phyloP scores from a whole-genome alignment of 2,329 filamentous ascomycete species.

The Verticillium nonalfalfae region DNA sequence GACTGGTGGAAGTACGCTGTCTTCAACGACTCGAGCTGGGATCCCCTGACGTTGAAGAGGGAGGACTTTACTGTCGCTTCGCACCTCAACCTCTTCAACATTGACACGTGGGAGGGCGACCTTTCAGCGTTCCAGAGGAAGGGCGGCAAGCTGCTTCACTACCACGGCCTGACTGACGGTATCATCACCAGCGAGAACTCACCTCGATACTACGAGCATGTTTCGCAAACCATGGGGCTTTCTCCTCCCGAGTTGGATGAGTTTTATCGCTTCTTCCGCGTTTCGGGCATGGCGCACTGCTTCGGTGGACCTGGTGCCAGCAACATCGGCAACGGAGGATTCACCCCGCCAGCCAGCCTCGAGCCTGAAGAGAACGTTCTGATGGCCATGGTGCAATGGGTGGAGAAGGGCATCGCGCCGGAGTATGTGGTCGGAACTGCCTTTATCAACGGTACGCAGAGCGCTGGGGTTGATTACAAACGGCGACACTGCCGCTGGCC shows the following conservation, averaged over 20 bases:
- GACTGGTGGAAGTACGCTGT: conserved; percentile 32
- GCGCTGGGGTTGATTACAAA: conserved; percentile 19
- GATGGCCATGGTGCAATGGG: conserved; percentile 39
- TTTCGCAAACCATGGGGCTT: conserved; percentile 32
- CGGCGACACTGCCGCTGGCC: conserved; percentile 27
- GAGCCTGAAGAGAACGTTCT: conserved; percentile 34
- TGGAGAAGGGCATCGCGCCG: conserved; percentile 35
- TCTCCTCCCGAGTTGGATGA: conserved; percentile 25
- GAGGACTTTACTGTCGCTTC: conserved; percentile 27
- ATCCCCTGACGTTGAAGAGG: conserved; percentile 22
- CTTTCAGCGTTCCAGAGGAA: conserved; percentile 28
- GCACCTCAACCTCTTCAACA: conserved; percentile 26
- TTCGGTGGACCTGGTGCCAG: conserved; percentile 33
- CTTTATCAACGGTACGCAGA: conserved; percentile 18
- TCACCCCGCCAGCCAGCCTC: conserved; percentile 13
- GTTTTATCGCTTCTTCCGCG: conserved; percentile 44
- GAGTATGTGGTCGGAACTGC: conserved; percentile 28
- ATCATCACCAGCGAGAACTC: conserved; percentile 36
- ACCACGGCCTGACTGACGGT: conserved; percentile 36
- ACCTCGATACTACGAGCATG: conserved; percentile 40
- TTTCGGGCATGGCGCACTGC: conserved; percentile 47
- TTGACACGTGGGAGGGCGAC: conserved; percentile 30
- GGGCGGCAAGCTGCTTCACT: conserved; percentile 38
- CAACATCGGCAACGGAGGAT: conserved; percentile 17
- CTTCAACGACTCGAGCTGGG: conserved; percentile 29